phyloP scores from a whole-genome alignment of 2,329 filamentous ascomycete genomes.

The Aspergillus pseudoterreus region DNA sequence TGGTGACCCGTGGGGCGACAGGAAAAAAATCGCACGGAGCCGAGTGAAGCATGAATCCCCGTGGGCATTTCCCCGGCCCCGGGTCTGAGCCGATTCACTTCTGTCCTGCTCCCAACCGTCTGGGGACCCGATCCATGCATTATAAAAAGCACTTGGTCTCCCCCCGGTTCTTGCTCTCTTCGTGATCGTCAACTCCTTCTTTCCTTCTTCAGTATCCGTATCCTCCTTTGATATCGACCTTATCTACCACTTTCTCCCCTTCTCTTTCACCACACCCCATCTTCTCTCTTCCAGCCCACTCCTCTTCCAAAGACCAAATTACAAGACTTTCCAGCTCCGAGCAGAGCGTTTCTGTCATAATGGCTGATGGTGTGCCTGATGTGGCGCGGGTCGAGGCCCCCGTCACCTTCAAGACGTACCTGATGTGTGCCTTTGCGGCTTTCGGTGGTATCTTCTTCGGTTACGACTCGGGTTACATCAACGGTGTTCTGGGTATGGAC shows the following conservation, averaged over 20 bases:
- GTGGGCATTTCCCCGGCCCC: constrained; percentile 16
- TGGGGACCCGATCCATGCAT: not conserved
- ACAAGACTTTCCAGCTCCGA: not conserved
- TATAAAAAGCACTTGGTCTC: not conserved
- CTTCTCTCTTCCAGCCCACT: not conserved
- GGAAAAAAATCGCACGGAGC: constrained; percentile 2
- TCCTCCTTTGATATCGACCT: not conserved
- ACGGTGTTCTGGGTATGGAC: constrained; percentile 49
- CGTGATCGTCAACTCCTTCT: not conserved
- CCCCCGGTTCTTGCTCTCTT: not conserved
- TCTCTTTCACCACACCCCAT: not conserved
- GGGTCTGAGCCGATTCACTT: constrained; percentile 10
- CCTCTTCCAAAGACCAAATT: not conserved
- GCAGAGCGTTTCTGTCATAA: constrained; percentile 7
- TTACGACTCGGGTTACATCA: constrained; percentile 57
- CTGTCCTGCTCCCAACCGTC: not conserved
- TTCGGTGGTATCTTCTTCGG: constrained; percentile 61
- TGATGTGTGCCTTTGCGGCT: constrained; percentile 59
- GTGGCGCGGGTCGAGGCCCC: constrained; percentile 56
- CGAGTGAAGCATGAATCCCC: constrained; percentile 12
- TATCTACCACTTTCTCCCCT: not conserved
- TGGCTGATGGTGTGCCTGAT: constrained; percentile 42
- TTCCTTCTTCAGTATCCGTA: not conserved
- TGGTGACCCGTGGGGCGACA: not conserved
- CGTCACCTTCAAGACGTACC: constrained; percentile 56